These are phyloP conservation scores for Sarocladium kiliense DNA, from an alignment of 2,329 filamentous ascomycete genomes.

Conservation along the genomic window DNA sequence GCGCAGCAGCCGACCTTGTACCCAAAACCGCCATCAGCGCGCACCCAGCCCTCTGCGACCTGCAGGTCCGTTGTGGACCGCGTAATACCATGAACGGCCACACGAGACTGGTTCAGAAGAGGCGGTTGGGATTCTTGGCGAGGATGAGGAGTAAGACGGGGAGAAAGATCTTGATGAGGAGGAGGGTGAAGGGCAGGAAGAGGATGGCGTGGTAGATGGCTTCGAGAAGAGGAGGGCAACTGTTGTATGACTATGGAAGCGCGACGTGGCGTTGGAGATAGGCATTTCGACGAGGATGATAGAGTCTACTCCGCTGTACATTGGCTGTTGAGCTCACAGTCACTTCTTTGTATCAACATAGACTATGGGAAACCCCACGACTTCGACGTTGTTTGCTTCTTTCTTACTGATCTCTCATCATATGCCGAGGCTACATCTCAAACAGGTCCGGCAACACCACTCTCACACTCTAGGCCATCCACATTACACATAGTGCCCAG, in stretches of 20 bases:
- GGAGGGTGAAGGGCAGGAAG: conserved; percentile 48
- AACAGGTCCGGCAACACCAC: conserved; percentile 8
- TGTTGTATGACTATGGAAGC: conserved; percentile 2
- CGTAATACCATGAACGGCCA: conserved; percentile 51
- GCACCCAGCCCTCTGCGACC: conserved; percentile 45
- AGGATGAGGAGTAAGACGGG: conserved; percentile 46
- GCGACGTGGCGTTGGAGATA: background rate
- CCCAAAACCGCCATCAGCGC: conserved; percentile 40
- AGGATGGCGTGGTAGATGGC: conserved; percentile 31
- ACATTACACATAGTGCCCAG: conserved; percentile 24
- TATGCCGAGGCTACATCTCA: too few species aligned
- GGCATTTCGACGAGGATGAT: background rate
- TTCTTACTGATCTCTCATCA: too few species aligned
- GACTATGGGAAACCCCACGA: conserved; percentile 1
- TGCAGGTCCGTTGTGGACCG: conserved; percentile 52
- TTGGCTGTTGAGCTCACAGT: background rate
- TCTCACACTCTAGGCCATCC: conserved; percentile 24
- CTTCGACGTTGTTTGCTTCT: background rate
- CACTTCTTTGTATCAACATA: conserved; percentile 1
- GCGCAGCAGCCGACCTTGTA: conserved; percentile 36
- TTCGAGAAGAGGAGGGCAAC: background rate
- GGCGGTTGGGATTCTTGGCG: conserved; percentile 52
- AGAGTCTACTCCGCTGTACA: background rate
- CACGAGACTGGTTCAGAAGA: conserved; percentile 53
- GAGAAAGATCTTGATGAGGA: conserved; percentile 45